These are phyloP conservation scores for Panellus pusillus DNA, from an alignment of 768 basidiomycete genomes.

Conservation along the genomic window DNA sequence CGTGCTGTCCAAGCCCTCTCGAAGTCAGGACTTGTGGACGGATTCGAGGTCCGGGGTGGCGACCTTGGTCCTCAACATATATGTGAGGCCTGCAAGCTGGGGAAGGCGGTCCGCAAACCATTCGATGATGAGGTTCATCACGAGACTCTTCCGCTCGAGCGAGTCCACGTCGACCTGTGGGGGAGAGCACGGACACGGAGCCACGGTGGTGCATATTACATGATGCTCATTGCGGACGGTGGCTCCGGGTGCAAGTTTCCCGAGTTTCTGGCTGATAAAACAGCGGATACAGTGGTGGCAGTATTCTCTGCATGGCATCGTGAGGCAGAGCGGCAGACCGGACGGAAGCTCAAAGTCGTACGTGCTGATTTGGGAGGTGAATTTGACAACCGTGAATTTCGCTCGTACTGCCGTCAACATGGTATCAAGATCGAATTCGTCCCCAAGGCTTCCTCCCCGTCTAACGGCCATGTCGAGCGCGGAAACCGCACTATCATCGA, in stretches of 20 bases:
- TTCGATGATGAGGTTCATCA: conserved; percentile 22
- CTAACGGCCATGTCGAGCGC: conserved; percentile 28
- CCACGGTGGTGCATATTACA: conserved; percentile 19
- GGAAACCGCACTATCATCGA: conserved; percentile 24
- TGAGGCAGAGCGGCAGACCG: conserved; percentile 19
- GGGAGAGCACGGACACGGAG: conserved; percentile 21
- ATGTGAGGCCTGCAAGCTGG: conserved; percentile 31
- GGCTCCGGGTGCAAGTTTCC: conserved; percentile 2
- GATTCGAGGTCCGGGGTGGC: conserved; percentile 19
- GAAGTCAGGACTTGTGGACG: conserved; percentile 20
- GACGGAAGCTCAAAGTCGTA: conserved; percentile 12
- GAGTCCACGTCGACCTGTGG: conserved; percentile 29
- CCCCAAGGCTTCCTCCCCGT: conserved; percentile 22
- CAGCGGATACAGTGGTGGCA: conserved; percentile 23
- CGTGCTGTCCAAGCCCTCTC: conserved; percentile 15
- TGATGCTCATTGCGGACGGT: conserved; percentile 27
- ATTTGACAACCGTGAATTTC: conserved; percentile 24
- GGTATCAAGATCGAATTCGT: conserved; percentile 20
- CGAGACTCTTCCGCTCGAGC: conserved; percentile 19
- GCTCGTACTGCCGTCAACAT: conserved; percentile 9
- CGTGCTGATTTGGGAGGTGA: conserved; percentile 28
- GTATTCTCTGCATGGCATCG: conserved; percentile 16
- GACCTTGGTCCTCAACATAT: neutral
- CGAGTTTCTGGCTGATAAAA: neutral
- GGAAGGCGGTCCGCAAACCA: conserved; percentile 25